A percentile compares a stretch with the other conserved stretches of the same genome.
Evolutionary conservation across 495 filamentous ascomycete species (phyloP).

Genomic region (Mytilinidion resinicola): DNA sequence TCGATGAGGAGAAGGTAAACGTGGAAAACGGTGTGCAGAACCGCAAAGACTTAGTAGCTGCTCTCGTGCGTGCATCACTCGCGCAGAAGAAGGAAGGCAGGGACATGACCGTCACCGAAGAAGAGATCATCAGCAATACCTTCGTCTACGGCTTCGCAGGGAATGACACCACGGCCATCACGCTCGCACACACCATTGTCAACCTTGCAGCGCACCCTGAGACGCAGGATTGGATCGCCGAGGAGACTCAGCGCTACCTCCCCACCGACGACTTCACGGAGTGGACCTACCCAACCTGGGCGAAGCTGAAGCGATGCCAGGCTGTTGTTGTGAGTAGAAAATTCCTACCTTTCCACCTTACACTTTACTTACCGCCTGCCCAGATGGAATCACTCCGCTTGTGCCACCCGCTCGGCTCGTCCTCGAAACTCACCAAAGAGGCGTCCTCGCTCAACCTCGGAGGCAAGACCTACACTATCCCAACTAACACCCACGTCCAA

Average conservation of each 20-base stretch:
- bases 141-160: conserved; percentile 29
- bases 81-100: neutral
- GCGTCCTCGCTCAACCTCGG: neutral
- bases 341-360: neutral
- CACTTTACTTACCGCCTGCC: neutral
- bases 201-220: conserved; percentile 20
- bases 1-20: conserved; percentile 6
- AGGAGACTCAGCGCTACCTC: conserved; percentile 20
- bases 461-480: neutral
- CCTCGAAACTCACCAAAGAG: conserved; percentile 9
- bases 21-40: conserved; percentile 3
- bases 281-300: conserved; percentile 5
- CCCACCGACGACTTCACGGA: neutral
- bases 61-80: conserved; percentile 11
- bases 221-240: conserved; percentile 29
- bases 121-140: conserved; percentile 29
- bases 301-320: conserved; percentile 17
- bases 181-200: conserved; percentile 13
- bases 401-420: conserved; percentile 6
- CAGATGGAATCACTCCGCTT: conserved; percentile 19
- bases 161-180: conserved; percentile 31
- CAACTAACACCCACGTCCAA: conserved; percentile 5
- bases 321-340: conserved; percentile 14
- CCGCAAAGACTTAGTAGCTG: conserved; percentile 5
- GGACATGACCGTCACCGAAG: conserved; percentile 18